A percentile compares a stretch with the other conserved stretches of the same genome.
These are phyloP conservation scores for Ceratobasidium sp. DNA, from an alignment of 1,284 basidiomycete genomes.

Conservation along the genomic window DNA sequence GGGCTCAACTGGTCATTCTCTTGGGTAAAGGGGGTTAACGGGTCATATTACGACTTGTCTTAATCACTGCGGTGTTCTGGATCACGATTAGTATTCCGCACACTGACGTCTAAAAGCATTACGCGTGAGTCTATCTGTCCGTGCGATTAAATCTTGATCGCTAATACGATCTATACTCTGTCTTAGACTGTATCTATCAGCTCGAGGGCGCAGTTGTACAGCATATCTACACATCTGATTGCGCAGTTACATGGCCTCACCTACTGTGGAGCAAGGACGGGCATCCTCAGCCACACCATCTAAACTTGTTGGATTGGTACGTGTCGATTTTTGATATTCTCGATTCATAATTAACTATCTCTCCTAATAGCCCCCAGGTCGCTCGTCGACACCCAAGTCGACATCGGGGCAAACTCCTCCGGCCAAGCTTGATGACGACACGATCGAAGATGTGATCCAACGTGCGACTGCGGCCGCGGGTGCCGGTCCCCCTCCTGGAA, in stretches of 20 bases:
- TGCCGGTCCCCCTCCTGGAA: conserved; percentile 55
- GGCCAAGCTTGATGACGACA: conserved; percentile 34
- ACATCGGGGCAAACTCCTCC: conserved; percentile 18
- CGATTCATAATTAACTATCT: background rate
- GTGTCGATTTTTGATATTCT: background rate
- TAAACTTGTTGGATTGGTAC: conserved; percentile 20
- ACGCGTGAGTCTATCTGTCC: background rate
- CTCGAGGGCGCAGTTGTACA: background rate
- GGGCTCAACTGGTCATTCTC: conserved; percentile 39
- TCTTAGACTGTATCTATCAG: background rate
- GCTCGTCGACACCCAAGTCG: conserved; percentile 32
- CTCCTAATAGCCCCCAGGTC: background rate
- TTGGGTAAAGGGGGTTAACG: conserved; percentile 26
- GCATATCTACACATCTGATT: conserved; percentile 9
- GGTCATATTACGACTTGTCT: conserved; percentile 15
- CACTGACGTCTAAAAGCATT: background rate
- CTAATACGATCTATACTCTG: background rate
- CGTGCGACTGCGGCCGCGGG: conserved; percentile 69
- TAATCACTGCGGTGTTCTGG: conserved; percentile 5
- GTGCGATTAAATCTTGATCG: background rate
- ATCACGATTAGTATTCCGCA: no score
- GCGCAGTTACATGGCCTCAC: conserved; percentile 22
- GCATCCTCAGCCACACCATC: conserved; percentile 32
- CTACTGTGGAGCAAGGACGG: conserved; percentile 20
- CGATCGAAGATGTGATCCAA: conserved; percentile 78